Evolutionary conservation across 345 rosid genomes (phyloP), one percentile per base, ranked within the genome.

Genomic region (Bruguiera parviflora): DNA sequence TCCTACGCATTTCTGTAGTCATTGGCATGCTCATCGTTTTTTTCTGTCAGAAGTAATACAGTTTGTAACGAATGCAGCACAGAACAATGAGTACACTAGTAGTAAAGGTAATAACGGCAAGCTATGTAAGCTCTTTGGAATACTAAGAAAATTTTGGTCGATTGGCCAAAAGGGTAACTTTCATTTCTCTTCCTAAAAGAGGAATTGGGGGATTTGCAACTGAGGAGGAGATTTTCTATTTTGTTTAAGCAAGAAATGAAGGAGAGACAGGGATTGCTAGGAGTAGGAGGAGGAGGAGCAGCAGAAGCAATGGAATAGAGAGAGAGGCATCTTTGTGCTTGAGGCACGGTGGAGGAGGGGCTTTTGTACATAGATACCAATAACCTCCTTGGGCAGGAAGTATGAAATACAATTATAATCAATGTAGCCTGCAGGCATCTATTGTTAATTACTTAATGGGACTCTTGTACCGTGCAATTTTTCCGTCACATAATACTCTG

Each of bases 1-100:
- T 19, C 22, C 22, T 22, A 9, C 0, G 3, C 21, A 13, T 20
- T 16, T 39, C 25, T 37, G 19, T 11, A 13, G 21, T 6, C 9
- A 47, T 4, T 39, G 29, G 1, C 0, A 0, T 15, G n/a, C 20
- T 63, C 33, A 2, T 0, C 5, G 0, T 0, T 3, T 13, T 2
- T n/a, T 2, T 43, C 2, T 13, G 3, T 1, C 5, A 20, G 28
- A 6, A 0, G 58, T 8, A 53, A 53, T 18, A 52, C 56, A 4
- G n/a, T 5, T 8, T 5, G 10, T 3, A n/a, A 11, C 3, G 0
- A 55, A 25, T 2, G 8, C 39, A 5, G 9, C 10, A 22, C 58
- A 55, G 22, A 22, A 55, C 6, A 55, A 3, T 10, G 28, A 21
- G 15, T 21, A 22, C 2, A 22, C 29, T 9, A 55, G 4, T 0